These are phyloP conservation scores for Clonostachys byssicola DNA, from an alignment of 2,329 filamentous ascomycete species.

Conservation along the genomic window DNA sequence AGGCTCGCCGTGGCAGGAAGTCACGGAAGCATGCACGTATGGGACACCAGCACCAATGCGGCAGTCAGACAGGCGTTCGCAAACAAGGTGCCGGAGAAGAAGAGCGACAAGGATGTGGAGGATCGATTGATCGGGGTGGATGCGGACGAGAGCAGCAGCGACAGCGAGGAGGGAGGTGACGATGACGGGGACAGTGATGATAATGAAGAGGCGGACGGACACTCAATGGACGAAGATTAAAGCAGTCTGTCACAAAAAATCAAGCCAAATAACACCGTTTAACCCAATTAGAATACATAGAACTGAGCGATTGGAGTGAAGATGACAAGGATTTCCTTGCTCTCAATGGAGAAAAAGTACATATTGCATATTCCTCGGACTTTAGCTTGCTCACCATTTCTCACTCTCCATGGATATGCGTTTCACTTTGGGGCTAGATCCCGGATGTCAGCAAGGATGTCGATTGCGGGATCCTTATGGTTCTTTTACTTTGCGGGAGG, in stretches of 20 bases:
- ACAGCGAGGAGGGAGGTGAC: constrained; percentile 50
- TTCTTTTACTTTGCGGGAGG: no score
- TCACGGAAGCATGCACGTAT: constrained; percentile 88
- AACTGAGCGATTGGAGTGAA: no score
- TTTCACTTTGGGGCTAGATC: no score
- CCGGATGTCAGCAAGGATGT: no score
- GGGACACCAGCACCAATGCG: constrained; percentile 93
- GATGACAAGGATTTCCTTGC: no score
- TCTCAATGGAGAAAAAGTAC: no score
- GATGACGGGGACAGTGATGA: constrained; percentile 47
- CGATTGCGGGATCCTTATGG: no score
- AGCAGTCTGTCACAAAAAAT: background rate
- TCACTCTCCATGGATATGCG: no score
- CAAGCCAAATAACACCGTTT: no score
- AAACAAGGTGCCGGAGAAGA: constrained; percentile 51
- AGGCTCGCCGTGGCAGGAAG: constrained; percentile 89
- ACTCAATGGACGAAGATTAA: constrained; percentile 54
- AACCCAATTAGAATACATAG: no score
- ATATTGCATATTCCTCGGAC: no score
- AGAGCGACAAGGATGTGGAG: constrained; percentile 53
- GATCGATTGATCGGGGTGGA: constrained; percentile 77
- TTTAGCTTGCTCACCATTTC: no score
- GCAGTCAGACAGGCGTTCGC: constrained; percentile 84
- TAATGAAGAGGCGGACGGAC: constrained; percentile 36
- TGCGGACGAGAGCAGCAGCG: constrained; percentile 63